phyloP scores from a whole-genome alignment of 192 early-diverging fungal species.

The Backusella circina region DNA sequence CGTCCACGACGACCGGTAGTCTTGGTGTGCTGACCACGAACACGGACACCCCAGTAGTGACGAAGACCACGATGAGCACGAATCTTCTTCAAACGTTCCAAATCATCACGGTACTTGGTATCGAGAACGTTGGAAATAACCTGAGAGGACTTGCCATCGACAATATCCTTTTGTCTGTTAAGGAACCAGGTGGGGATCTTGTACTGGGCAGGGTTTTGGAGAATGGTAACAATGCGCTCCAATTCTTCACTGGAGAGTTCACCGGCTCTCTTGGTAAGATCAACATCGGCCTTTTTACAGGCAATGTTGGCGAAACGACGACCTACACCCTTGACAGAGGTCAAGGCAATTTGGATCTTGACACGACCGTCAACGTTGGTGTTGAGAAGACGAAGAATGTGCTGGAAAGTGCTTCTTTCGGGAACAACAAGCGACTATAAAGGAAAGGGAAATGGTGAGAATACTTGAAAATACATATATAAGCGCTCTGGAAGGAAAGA shows the following conservation, averaged over 20 bases:
- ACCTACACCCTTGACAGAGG: slow-evolving; percentile 97
- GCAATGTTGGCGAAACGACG: slow-evolving; percentile 97
- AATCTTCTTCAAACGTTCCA: slow-evolving; percentile 99
- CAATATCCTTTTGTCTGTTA: slow-evolving; percentile 98
- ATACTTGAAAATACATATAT: neutral
- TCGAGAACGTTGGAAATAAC: slow-evolving; percentile 91
- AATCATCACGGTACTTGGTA: slow-evolving; percentile 97
- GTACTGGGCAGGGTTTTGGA: slow-evolving; percentile 99
- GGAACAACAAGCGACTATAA: slow-evolving; percentile 82
- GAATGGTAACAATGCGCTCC: slow-evolving; percentile 95
- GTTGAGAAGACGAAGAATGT: slow-evolving; percentile 80
- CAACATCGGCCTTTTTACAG: slow-evolving; percentile 98
- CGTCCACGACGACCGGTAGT: slow-evolving; percentile 96
- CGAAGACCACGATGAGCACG: slow-evolving; percentile 98
- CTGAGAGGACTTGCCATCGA: slow-evolving; percentile 94
- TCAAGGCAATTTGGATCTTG: slow-evolving; percentile 96
- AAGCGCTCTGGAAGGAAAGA: neutral
- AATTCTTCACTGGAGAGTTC: slow-evolving; percentile 73
- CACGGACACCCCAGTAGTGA: slow-evolving; percentile 97
- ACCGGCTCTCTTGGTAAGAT: slow-evolving; percentile 80
- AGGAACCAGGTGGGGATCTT: slow-evolving; percentile 99
- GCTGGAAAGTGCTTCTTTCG: slow-evolving; percentile 86
- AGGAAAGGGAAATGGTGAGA: neutral
- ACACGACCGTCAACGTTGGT: slow-evolving; percentile 90
- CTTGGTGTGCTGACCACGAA: slow-evolving; percentile 99